Conservation (phyloP, 768 basidiomycete genomes). For the Tephrocybe sp. region DNA sequence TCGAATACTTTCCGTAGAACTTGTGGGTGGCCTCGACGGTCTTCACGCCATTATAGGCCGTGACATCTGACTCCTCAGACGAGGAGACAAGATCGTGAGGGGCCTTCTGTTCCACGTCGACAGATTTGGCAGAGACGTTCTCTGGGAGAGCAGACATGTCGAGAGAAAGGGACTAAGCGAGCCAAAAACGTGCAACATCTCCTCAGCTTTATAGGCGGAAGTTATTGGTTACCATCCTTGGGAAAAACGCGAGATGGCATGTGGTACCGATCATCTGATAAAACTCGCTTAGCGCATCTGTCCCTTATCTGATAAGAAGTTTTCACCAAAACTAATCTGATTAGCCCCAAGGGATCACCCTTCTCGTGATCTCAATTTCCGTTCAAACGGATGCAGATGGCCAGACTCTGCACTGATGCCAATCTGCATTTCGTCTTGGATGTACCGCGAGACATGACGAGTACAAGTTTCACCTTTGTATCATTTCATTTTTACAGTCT, state of each 20-base stretch:
- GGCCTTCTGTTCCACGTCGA: slow-evolving; percentile 5
- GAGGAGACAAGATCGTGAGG: background rate
- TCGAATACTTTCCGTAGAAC: slow-evolving; percentile 51
- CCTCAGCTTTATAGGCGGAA: slow-evolving; percentile 9
- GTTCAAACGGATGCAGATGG: too few relatives aligned
- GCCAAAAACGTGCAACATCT: background rate
- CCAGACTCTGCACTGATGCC: too few relatives aligned
- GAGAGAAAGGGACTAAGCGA: slow-evolving; percentile 1
- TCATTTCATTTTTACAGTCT: too few relatives aligned
- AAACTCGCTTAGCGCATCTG: slow-evolving; percentile 10
- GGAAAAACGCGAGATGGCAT: slow-evolving; percentile 13
- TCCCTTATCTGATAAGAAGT: slow-evolving; percentile 21
- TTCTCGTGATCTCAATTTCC: background rate
- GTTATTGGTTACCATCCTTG: slow-evolving; percentile 3
- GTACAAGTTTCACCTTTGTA: too few relatives aligned
- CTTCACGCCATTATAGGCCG: slow-evolving; percentile 39
- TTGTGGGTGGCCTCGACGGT: slow-evolving; percentile 50
- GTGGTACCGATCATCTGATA: slow-evolving; percentile 20
- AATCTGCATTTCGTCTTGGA: too few relatives aligned
- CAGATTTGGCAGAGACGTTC: slow-evolving; percentile 2
- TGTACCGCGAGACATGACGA: too few relatives aligned
- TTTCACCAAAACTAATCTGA: slow-evolving; percentile 8
- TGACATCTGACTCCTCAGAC: slow-evolving; percentile 13
- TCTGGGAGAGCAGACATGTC: slow-evolving; percentile 8
- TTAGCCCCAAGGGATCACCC: slow-evolving; percentile 9